Base-by-base conservation (phyloP, 148 eudicot species). In the Oxyria digyna region DNA sequence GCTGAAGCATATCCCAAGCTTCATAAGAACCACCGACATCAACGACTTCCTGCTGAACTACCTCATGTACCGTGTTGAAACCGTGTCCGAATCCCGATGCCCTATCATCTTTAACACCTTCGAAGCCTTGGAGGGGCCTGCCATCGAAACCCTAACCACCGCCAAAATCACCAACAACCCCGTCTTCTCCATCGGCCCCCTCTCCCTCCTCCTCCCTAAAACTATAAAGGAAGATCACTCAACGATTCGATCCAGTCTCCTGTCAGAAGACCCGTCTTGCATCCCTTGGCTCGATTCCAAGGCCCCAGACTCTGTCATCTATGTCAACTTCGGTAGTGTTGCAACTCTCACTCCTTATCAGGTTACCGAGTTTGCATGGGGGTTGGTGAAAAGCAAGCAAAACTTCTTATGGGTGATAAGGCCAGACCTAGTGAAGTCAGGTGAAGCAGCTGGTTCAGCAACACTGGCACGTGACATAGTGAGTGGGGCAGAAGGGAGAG, bases 41-140 rank as follows among this genome's bases (percentile, higher is more conserved):
- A 33, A 74, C 6, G 79, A 78, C 31, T 21, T 70, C 0, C 7
- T 80, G 45, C n/a, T 75, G 18, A 27, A 78, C 27, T 71, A 64
- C 42, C n/a, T 71, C 7, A 37, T 50, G 5, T 50, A 2, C 3
- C 31, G 71, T 31, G 42, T 62, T 3, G 42, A 40, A 40, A 32
- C 29, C 49, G 14, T 65, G 4, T 15, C 32, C 17, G 18, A 14
- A 0, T 48, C 64, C 27, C 21, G 37, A 7, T 68, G 73, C 0
- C 79, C 83, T 1, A 67, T 79, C 3, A 77, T 82, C 20, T n/a
- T 79, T 13, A 79, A 82, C 59, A 72, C 83, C 6, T 79, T 74
- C 65, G 77, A 79, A 3, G 74, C 77, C 45, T 18, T 82, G 0
- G 83, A 82, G 24, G 69, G 38, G 1, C 73, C 77, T 0, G 71